phyloP scores from a whole-genome alignment of 352 stramenopile species.

The Phytophthora meadii region DNA sequence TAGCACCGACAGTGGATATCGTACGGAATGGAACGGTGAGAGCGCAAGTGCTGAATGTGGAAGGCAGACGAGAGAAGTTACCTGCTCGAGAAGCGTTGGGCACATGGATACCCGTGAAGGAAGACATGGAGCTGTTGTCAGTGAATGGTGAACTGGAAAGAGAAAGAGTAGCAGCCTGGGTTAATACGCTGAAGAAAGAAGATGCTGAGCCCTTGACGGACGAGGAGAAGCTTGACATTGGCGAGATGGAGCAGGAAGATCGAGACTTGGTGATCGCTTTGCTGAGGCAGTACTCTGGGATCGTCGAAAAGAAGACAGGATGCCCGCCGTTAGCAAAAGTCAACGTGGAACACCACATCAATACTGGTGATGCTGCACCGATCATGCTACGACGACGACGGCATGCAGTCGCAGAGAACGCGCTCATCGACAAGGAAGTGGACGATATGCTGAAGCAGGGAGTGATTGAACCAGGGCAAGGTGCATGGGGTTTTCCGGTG shows the following conservation, averaged over 20 bases:
- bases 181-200: background rate
- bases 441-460: constrained; percentile 20
- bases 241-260: no score
- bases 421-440: constrained; percentile 19
- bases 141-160: background rate
- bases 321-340: background rate
- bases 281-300: no score
- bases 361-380: constrained; percentile 15
- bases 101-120: background rate
- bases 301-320: no score
- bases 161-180: background rate
- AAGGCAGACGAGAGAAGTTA: constrained; percentile 7
- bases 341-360: constrained; percentile 23
- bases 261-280: no score
- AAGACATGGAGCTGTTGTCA: background rate
- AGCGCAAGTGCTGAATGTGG: constrained; percentile 22
- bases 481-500: constrained; percentile 33
- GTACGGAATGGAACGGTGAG: background rate
- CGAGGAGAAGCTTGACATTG: no score
- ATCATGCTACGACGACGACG: constrained; percentile 12
- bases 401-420: constrained; percentile 13
- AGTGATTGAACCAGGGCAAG: constrained; percentile 23
- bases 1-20: constrained; percentile 12
- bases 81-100: background rate
- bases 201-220: background rate